Base-by-base conservation (phyloP, 495 filamentous ascomycete species). In the Glutinoglossum americanum region DNA sequence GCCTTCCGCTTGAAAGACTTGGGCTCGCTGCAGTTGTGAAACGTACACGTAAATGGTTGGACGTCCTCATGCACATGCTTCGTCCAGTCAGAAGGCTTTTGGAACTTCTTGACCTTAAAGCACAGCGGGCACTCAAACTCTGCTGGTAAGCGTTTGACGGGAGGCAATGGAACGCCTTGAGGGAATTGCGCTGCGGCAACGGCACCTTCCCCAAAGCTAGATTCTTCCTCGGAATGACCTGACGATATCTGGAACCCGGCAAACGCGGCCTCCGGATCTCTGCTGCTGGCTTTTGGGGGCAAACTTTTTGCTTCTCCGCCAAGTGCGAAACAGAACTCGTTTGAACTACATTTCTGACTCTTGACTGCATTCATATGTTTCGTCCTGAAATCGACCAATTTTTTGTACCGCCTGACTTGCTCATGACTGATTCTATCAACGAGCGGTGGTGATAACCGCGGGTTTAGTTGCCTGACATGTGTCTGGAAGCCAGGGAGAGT, bases 1-100 rank as follows among this genome's bases (percentile, higher is more conserved):
- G 90, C 90, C 69, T 97, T 97, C 44, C 90, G 78, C 69, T 97
- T 97, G 73, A 96, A 97, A 25, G 87, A 90, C 68, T 94, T 94
- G 26, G 88, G 84, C 55, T 94, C 89, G 30, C 73, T 77, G 69
- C 90, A 97, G 27, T 80, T 71, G 13, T 81, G 77, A 68, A 92
- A 95, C 0, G 88, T 97, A 69, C 90, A 97, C 9, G 88, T 94
- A 63, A 95, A 97, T 4, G 90, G 90, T 65, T 93, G 85, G 11
- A 96, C 80, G 65, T 97, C 90, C 67, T 97, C 90, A 64, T 94
- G 87, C 6, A 97, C 85, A 64, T 97, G 90, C 66, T 97, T 97
- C 15, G 90, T 93, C 90, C 90, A 97, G 69, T 97, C 90, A 0
- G 90, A 95, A 32, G 90, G 90, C 68, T 97, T 97, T 62, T 83